Conservation (phyloP, 768 basidiomycete species). For the Rhodotorula graminis region DNA sequence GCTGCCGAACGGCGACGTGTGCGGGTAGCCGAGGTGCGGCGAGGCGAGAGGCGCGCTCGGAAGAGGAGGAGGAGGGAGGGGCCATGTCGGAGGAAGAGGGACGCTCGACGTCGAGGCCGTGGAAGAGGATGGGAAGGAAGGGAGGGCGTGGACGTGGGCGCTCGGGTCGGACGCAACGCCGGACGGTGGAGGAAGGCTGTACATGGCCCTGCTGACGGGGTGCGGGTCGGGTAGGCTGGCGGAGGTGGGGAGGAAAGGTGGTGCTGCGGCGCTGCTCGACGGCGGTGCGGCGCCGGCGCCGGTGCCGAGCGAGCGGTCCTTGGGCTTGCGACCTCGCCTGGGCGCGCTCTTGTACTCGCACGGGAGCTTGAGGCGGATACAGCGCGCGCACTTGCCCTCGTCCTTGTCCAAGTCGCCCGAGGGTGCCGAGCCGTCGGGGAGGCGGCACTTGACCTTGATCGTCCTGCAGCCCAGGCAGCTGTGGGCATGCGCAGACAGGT, state of each 20-base stretch:
- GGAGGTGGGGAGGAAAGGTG: background rate
- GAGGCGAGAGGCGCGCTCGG: too few species aligned
- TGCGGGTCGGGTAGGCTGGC: background rate
- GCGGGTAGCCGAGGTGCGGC: background rate
- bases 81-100: background rate
- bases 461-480: background rate
- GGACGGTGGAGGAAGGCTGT: background rate
- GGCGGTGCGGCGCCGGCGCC: too few species aligned
- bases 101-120: background rate
- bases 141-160: background rate
- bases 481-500: too few species aligned
- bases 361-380: slow-evolving; percentile 11
- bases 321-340: slow-evolving; percentile 17
- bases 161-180: background rate
- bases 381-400: slow-evolving; percentile 5
- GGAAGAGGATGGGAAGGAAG: background rate
- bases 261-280: background rate
- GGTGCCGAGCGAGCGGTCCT: background rate
- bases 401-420: slow-evolving; percentile 5
- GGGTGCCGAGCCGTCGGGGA: slow-evolving; percentile 12
- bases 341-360: slow-evolving; percentile 23
- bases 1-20: background rate
- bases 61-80: background rate
- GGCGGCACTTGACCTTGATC: slow-evolving; percentile 20
- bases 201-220: background rate